Conservation (phyloP, 306 rosid species). For the Oemleria cerasiformis region DNA sequence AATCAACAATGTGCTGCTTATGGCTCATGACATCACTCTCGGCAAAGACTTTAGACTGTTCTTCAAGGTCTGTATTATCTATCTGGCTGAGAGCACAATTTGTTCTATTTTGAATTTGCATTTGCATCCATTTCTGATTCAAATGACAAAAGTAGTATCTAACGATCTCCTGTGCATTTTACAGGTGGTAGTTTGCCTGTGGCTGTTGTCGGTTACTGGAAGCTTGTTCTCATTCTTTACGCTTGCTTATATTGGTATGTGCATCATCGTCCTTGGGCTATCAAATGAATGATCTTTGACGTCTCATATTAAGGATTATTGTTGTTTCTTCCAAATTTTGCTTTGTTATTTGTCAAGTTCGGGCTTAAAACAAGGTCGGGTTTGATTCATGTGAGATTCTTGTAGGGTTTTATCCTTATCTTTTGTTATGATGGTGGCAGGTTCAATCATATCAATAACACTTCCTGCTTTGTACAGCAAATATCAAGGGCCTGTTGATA, state of each 20-base stretch:
- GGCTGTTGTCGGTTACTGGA: conserved; percentile 86
- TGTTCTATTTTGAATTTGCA: background rate
- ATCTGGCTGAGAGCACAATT: background rate
- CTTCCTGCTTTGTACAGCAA: conserved; percentile 76
- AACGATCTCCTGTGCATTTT: conserved; percentile 26
- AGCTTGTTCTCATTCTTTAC: conserved; percentile 71
- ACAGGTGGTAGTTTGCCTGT: conserved; percentile 77
- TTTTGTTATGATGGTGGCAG: conserved; percentile 44
- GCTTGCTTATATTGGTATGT: conserved; percentile 73
- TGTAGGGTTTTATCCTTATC: conserved; percentile 14
- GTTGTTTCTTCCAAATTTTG: conserved; percentile 7
- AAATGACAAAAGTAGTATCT: conserved; percentile 18
- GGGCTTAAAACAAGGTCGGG: background rate
- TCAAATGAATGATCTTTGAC: conserved; percentile 17
- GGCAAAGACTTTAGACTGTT: conserved; percentile 87
- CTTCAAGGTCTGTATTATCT: conserved; percentile 63
- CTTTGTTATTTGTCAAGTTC: background rate
- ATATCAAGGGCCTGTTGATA: conserved; percentile 49
- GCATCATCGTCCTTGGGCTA: conserved; percentile 7
- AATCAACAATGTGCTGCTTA: conserved; percentile 68
- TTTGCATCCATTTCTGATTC: background rate
- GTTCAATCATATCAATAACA: conserved; percentile 57
- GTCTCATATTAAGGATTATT: background rate
- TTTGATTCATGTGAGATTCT: background rate
- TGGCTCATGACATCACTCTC: conserved; percentile 93